Conservation (phyloP, 2,329 filamentous ascomycete genomes). For the Neoascochyta sp. region DNA sequence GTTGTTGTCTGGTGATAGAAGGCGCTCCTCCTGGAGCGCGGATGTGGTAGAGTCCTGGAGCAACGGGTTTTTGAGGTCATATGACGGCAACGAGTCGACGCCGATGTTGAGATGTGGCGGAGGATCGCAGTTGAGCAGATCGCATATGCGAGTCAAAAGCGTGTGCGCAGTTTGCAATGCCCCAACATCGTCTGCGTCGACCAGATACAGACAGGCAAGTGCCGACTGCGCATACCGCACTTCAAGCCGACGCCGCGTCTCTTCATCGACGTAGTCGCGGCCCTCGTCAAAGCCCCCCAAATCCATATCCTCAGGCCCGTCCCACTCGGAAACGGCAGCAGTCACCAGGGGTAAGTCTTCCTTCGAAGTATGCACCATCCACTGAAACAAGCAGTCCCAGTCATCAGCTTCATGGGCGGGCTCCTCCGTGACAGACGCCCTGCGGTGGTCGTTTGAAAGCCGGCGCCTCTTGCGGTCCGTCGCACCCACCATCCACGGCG, state of each 20-base stretch:
- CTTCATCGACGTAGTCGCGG: conserved; percentile 57
- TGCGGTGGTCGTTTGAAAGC: conserved; percentile 34
- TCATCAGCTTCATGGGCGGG: conserved; percentile 41
- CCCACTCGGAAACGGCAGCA: conserved; percentile 65
- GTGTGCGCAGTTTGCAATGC: conserved; percentile 59
- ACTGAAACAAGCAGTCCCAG: conserved; percentile 67
- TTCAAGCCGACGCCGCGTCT: conserved; percentile 58
- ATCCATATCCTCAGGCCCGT: conserved; percentile 68
- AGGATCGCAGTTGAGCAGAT: conserved; percentile 58
- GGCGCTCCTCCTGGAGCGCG: conserved; percentile 40
- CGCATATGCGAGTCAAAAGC: conserved; percentile 58
- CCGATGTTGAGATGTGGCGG: conserved; percentile 47
- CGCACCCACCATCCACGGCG: conserved; percentile 69
- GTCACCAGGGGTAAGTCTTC: conserved; percentile 61
- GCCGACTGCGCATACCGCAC: conserved; percentile 64
- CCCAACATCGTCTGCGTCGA: conserved; percentile 57
- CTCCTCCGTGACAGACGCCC: conserved; percentile 37
- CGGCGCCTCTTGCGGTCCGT: conserved; percentile 55
- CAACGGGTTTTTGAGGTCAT: conserved; percentile 36
- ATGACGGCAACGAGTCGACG: conserved; percentile 43
- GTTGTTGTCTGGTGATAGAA: conserved; percentile 59
- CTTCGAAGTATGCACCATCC: conserved; percentile 60
- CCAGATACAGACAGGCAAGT: conserved; percentile 64
- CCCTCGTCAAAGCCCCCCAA: conserved; percentile 56
- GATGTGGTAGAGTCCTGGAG: conserved; percentile 31